Percentiles rank a stretch among this genome's conserved stretches.
Conservation (phyloP, 495 filamentous ascomycete species). For the Rhizodiscina lignyota region DNA sequence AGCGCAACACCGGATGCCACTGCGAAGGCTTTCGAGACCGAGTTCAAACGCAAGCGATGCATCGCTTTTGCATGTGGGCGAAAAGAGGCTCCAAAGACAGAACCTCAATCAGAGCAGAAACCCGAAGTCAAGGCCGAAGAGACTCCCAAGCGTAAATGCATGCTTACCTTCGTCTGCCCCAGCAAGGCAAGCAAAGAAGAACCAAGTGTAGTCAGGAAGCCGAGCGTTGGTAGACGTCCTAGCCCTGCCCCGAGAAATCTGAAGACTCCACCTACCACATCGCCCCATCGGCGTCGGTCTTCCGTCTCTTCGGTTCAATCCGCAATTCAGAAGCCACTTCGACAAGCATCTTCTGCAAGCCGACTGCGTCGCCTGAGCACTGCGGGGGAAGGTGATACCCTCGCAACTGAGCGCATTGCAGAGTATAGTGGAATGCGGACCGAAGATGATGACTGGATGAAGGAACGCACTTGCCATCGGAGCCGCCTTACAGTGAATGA, state of each 20-base stretch:
- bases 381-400: too few species aligned
- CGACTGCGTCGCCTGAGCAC: too few species aligned
- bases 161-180: conserved; percentile 46
- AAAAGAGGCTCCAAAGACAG: conserved; percentile 27
- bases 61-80: conserved; percentile 79
- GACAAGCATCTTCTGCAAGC: too few species aligned
- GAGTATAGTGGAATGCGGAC: too few species aligned
- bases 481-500: conserved; percentile 72
- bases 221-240: too few species aligned
- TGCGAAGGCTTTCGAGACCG: conserved; percentile 22
- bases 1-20: conserved; percentile 10
- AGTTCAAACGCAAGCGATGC: conserved; percentile 59
- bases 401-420: too few species aligned
- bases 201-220: too few species aligned
- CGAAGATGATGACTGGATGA: conserved; percentile 77
- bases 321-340: too few species aligned
- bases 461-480: conserved; percentile 40
- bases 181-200: conserved; percentile 15
- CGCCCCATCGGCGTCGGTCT: too few species aligned
- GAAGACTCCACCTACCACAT: too few species aligned
- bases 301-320: too few species aligned
- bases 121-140: conserved; percentile 13
- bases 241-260: too few species aligned
- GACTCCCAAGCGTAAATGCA: conserved; percentile 32
- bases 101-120: conserved; percentile 8